Base-by-base conservation (phyloP, 805 yeast genomes). In the Saccharomyces mikatae region DNA sequence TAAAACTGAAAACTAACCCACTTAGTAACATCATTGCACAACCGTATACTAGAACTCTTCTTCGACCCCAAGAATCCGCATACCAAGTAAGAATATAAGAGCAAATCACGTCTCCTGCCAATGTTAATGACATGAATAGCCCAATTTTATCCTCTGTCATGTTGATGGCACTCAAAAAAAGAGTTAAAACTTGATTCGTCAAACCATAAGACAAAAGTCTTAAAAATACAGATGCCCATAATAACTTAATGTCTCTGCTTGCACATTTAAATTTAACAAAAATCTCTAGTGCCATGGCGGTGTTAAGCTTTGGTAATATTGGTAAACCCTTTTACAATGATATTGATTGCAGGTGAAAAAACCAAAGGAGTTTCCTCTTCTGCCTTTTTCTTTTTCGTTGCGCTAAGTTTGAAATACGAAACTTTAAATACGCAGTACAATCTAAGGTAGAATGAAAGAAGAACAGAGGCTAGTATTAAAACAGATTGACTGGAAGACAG, bases 201-300 rank as follows among this genome's bases (percentile, higher is more conserved):
- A 86, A 72, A 2, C 96, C 95, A 63, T 83, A 89, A 2, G 92
- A 84, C 49, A 82, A 69, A 78, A 87, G 76, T 28, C 96, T 74
- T 17, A 87, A 72, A 59, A 86, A 83, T 10, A 85, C 87, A 3
- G 89, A 83, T 9, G 73, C 67, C 81, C 92, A 80, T 46, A 89
- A 77, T 17, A 87, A 65, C 55, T 81, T 72, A 31, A 84, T 79
- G 65, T 89, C 96, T 14, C 58, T 54, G 8, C 72, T 64, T 0
- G 83, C 73, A 49, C 71, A 73, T 27, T 52, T 55, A 22, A 79
- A 57, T 5, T 65, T 66, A 27, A 54, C 59, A 47, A 56, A n/a
- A 21, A 62, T 28, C 27, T 59, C 54, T 65, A 60, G 44, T 36
- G 44, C 24, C 44, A 36, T 36, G 44, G 17, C 6, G 10, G 8